Evolutionary conservation across 2,329 filamentous ascomycete genomes (phyloP).

Genomic region (Diaporthe helianthi): DNA sequence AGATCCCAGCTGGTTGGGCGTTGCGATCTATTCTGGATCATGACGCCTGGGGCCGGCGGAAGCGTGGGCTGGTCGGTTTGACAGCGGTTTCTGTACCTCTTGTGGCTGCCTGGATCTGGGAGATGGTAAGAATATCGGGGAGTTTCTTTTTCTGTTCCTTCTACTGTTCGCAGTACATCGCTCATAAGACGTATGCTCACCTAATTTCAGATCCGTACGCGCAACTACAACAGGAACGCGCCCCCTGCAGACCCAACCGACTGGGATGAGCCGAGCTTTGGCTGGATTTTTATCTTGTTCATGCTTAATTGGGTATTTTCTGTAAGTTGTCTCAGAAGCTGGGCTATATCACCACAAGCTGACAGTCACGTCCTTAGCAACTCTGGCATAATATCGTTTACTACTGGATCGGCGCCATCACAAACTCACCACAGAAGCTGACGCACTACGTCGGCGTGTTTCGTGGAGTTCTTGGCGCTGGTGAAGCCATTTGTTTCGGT

Average conservation of each 20-base stretch:
- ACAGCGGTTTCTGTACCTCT: constrained; percentile 39
- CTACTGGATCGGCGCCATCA: constrained; percentile 42
- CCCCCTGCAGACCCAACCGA: neutral
- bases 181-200: neutral
- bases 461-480: constrained; percentile 40
- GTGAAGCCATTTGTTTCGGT: constrained; percentile 42
- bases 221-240: neutral
- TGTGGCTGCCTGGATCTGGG: constrained; percentile 42
- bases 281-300: constrained; percentile 11
- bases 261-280: constrained; percentile 8
- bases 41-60: constrained; percentile 15
- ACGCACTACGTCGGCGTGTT: constrained; percentile 39
- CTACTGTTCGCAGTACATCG: rapidly evolving
- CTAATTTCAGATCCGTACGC: neutral
- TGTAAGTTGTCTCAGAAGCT: neutral
- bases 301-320: constrained; percentile 19
- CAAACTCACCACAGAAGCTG: constrained; percentile 38
- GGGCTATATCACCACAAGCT: neutral
- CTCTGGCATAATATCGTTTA: constrained; percentile 43
- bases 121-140: constrained; percentile 34
- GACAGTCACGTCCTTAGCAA: neutral
- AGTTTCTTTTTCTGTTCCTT: no score
- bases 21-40: constrained; percentile 38
- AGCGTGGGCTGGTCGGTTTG: constrained; percentile 37
- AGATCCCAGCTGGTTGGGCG: constrained; percentile 41